Conservation (phyloP, 2,329 filamentous ascomycete species). For the Aspergillus quadrilineatus region DNA sequence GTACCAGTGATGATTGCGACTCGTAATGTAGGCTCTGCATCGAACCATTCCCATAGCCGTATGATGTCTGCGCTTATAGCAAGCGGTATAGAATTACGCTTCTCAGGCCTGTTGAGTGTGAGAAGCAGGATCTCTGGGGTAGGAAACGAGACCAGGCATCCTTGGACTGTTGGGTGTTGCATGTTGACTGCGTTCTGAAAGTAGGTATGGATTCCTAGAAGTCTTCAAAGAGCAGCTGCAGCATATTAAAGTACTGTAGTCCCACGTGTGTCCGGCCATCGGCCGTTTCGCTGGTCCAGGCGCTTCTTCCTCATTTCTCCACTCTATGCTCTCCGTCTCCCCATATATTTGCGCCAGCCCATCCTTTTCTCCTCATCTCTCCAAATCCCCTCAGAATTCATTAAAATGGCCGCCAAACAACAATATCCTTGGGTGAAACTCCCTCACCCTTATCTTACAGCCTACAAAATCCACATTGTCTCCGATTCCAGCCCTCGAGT, state of each 20-base stretch:
- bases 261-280: neutral
- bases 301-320: neutral
- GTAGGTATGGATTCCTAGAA: neutral
- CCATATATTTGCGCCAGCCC: constrained; percentile 2
- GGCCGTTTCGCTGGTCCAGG: neutral
- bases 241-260: neutral
- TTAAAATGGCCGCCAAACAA: neutral
- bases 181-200: constrained; percentile 1
- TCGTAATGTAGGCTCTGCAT: constrained; percentile 59
- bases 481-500: constrained; percentile 28
- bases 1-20: constrained; percentile 64
- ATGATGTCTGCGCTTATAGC: constrained; percentile 46
- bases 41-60: constrained; percentile 59
- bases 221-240: neutral
- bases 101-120: constrained; percentile 42
- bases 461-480: constrained; percentile 40
- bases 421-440: constrained; percentile 45
- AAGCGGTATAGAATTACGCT: constrained; percentile 45
- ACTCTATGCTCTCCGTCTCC: neutral
- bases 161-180: constrained; percentile 16
- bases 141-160: constrained; percentile 42
- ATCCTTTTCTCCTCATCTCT: neutral
- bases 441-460: constrained; percentile 49
- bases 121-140: constrained; percentile 43
- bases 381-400: constrained; percentile 4